phyloP scores from a whole-genome alignment of 768 basidiomycete species.

The Suillus subalutaceus region DNA sequence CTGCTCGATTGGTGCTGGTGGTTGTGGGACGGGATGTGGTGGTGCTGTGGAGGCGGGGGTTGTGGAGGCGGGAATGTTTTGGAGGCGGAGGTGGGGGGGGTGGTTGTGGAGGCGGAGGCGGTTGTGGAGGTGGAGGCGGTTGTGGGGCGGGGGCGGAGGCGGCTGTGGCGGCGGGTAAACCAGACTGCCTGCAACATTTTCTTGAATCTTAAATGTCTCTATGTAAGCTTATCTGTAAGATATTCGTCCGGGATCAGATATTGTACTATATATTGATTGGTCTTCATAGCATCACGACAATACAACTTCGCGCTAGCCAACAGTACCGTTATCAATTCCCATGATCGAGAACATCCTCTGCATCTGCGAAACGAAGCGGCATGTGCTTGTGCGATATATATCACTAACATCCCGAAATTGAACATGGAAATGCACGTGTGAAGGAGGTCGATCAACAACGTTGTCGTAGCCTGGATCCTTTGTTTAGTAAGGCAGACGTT shows the following conservation, averaged over 20 bases:
- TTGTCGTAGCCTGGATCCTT: background rate
- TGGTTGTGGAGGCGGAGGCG: background rate
- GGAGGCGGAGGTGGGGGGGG: background rate
- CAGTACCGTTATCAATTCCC: background rate
- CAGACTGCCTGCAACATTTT: background rate
- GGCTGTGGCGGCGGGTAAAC: background rate
- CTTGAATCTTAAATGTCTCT: background rate
- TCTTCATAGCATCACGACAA: background rate
- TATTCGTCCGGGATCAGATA: background rate
- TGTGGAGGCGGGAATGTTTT: slow-evolving; percentile 28
- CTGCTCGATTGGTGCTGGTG: slow-evolving; percentile 8
- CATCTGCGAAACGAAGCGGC: background rate
- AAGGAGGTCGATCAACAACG: background rate
- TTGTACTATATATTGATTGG: background rate
- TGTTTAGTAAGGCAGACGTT: background rate
- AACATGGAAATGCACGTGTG: background rate
- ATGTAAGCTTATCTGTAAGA: background rate
- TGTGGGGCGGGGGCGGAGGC: background rate
- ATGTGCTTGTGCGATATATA: background rate
- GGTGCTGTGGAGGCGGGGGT: slow-evolving; percentile 10
- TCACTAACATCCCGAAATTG: background rate
- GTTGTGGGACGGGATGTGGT: slow-evolving; percentile 8
- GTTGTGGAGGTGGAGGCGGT: background rate
- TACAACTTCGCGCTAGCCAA: background rate
- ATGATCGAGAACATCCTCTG: background rate